These are phyloP conservation scores for Rhodomyrtus psidioides DNA, from an alignment of 441 rosid genomes.

Conservation along the genomic window DNA sequence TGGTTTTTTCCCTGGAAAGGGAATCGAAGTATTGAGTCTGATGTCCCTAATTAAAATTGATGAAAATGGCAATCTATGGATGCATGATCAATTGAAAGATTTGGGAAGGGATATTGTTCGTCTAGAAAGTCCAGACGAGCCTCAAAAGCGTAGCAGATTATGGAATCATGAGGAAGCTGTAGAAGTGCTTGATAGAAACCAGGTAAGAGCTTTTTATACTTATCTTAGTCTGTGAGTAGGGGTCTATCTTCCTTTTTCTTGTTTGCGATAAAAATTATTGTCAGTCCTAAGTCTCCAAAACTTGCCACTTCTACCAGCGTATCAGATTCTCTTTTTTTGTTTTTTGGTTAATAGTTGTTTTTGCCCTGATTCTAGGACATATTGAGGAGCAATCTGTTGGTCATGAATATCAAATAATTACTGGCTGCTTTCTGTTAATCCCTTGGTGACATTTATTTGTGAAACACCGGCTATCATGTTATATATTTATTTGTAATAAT, in stretches of 20 bases:
- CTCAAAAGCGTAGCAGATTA: not conserved
- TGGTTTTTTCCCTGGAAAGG: accelerated
- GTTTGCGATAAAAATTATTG: too few species aligned
- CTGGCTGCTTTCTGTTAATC: too few species aligned
- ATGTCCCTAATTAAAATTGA: not conserved
- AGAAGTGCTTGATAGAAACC: not conserved
- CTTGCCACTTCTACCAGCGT: not conserved
- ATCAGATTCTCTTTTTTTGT: accelerated
- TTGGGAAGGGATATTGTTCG: not conserved
- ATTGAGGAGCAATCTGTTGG: not conserved
- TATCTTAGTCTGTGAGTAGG: too few species aligned
- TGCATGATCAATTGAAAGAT: not conserved
- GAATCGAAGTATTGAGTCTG: not conserved
- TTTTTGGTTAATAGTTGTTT: not conserved
- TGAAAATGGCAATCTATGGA: accelerated
- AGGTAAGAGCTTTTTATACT: too few species aligned
- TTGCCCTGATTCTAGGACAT: accelerated
- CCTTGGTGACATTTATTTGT: too few species aligned
- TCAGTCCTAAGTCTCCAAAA: not conserved
- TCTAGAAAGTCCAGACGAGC: accelerated
- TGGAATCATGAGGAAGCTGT: accelerated
- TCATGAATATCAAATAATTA: too few species aligned
- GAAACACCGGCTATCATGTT: too few species aligned
- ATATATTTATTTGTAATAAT: too few species aligned
- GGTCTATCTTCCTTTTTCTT: too few species aligned